Percentiles rank a stretch among this genome's conserved stretches.
Conservation (phyloP, 1,284 basidiomycete genomes). For the Moniliella sp. region DNA sequence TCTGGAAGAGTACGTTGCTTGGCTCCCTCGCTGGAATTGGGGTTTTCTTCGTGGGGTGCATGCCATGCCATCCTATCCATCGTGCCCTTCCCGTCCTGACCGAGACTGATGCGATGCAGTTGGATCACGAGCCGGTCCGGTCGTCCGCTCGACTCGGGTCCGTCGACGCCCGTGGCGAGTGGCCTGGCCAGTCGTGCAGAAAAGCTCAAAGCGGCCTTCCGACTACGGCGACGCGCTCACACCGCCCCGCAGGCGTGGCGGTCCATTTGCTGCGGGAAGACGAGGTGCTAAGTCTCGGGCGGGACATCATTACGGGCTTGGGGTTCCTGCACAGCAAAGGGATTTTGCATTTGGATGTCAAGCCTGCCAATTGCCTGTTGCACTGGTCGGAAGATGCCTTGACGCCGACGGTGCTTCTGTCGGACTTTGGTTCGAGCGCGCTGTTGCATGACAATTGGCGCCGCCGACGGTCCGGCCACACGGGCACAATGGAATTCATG, state of each 20-base stretch:
- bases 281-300: slow-evolving; percentile 18
- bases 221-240: not conserved
- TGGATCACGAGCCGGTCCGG: too few relatives aligned
- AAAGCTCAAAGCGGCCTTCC: slow-evolving; percentile 2
- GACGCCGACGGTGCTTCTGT: slow-evolving; percentile 56
- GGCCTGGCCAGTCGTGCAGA: not conserved
- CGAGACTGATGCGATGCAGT: too few relatives aligned
- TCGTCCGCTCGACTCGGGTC: too few relatives aligned
- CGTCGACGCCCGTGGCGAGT: not conserved
- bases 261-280: slow-evolving; percentile 20
- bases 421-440: slow-evolving; percentile 71
- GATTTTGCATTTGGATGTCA: slow-evolving; percentile 66
- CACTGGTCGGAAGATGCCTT: slow-evolving; percentile 74
- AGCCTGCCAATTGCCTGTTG: slow-evolving; percentile 73
- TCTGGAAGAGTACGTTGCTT: slow-evolving; percentile 17
- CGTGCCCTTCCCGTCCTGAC: too few relatives aligned
- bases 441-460: slow-evolving; percentile 16
- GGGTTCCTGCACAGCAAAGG: slow-evolving; percentile 23
- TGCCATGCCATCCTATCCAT: too few relatives aligned
- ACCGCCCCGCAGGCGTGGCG: not conserved
- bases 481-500: slow-evolving; percentile 55
- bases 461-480: slow-evolving; percentile 49
- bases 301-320: slow-evolving; percentile 21
- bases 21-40: too few relatives aligned
- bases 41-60: too few relatives aligned